Base-by-base conservation (phyloP, 2,329 filamentous ascomycete species). In the Pseudogymnoascus sp. region DNA sequence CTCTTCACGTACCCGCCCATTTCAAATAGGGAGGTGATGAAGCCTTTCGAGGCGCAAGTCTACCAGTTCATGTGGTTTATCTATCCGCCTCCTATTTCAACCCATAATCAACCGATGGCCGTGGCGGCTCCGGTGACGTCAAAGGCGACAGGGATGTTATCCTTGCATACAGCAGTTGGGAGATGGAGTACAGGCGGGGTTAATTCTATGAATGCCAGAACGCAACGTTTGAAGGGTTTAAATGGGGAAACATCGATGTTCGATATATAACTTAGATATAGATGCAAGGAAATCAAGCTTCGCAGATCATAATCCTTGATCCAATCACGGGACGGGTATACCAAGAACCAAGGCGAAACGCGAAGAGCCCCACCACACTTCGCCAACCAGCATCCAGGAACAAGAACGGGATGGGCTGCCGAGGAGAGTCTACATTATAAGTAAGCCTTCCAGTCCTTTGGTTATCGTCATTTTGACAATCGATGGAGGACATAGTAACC, bases 51-150 rank as follows among this genome's bases (percentile, higher is more conserved):
- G 31, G 59, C 17, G 59, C 33, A 61, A 60, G 31, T 60, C 33
- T 61, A 61, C 33, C 19, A 11, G 59, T 61, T 13, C 57, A 61
- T 61, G 59, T 61, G 59, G 13, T 60, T 60, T 60, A 60, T 38
- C 57, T 40, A 4, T 13, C 4, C 10, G 33, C 8, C 59, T 36
- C 33, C 33, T 61, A 40, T 61, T 26, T 61, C 50, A 61, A 38
- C 10, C 59, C 33, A 61, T 61, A 40, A 17, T 61, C 33, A 19
- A 21, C n/a, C n/a, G 50, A 57, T 26, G 10, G 33, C 33, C 33
- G 8, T 61, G 11, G 19, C 19, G 59, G 4, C 59, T 61, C 1
- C 17, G 3, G 33, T 61, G 59, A 61, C 59, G 59, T 61, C 59
- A 61, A 61, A 38, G 3, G 59, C 19, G 59, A 15, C 59, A 61